phyloP scores from a whole-genome alignment of 495 filamentous ascomycete species.

The Paragyromitra xinjiangensis region DNA sequence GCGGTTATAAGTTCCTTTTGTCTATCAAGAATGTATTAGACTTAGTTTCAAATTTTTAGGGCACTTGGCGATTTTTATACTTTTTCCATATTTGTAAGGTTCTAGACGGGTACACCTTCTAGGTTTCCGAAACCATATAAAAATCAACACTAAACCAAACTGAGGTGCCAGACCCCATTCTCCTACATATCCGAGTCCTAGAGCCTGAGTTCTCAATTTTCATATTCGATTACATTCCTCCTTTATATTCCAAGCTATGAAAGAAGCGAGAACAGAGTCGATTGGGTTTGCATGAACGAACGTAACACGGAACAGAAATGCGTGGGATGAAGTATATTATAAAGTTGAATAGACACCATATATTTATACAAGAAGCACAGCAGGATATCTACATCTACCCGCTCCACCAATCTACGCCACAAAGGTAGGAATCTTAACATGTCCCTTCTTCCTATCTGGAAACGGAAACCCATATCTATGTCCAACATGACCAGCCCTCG shows the following conservation, averaged over 20 bases:
- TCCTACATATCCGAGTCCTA: too few relatives aligned
- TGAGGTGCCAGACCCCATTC: too few relatives aligned
- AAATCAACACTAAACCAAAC: too few relatives aligned
- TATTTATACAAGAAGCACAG: slow-evolving; percentile 38
- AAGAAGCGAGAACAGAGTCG: background rate
- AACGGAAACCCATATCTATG: slow-evolving; percentile 75
- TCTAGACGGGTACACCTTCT: too few relatives aligned
- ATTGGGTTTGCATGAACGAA: background rate
- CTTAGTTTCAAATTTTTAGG: too few relatives aligned
- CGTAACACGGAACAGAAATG: background rate
- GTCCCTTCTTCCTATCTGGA: slow-evolving; percentile 75
- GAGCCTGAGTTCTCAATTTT: too few relatives aligned
- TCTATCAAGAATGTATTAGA: too few relatives aligned
- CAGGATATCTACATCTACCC: slow-evolving; percentile 11
- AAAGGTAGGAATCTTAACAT: slow-evolving; percentile 74
- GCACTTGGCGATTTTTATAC: too few relatives aligned
- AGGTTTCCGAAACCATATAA: too few relatives aligned
- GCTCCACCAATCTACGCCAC: slow-evolving; percentile 60
- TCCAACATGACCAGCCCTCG: slow-evolving; percentile 69
- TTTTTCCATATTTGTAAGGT: too few relatives aligned
- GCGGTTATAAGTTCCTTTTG: too few relatives aligned
- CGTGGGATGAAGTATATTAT: slow-evolving; percentile 27
- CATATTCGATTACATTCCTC: too few relatives aligned
- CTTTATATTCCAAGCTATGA: background rate
- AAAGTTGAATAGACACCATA: slow-evolving; percentile 7